A percentile compares a stretch with the other conserved stretches of the same genome.
These are phyloP conservation scores for Aegilops sharonensis DNA, from an alignment of 176 grass and related monocot species.

Conservation along the genomic window DNA sequence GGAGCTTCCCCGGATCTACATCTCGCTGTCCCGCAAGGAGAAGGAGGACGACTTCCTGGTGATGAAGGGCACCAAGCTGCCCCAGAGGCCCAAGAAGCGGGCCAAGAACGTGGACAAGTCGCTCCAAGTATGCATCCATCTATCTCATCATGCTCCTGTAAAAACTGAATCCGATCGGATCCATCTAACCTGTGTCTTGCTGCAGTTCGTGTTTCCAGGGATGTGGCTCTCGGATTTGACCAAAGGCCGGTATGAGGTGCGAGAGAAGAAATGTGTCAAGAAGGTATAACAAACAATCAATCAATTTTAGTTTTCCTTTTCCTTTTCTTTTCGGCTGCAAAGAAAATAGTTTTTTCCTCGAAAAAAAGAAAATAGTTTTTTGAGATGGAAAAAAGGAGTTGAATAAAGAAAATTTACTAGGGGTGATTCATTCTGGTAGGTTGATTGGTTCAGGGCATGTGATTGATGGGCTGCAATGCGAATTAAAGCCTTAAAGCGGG, in stretches of 20 bases:
- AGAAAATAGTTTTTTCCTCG: no score
- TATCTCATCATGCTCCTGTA: not conserved
- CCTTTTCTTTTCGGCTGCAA: not conserved
- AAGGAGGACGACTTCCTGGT: slow-evolving; percentile 88
- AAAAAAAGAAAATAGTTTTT: no score
- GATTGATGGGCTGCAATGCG: slow-evolving; percentile 3
- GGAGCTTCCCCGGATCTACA: slow-evolving; percentile 86
- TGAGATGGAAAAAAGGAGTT: not conserved
- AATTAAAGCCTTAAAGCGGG: slow-evolving; percentile 33
- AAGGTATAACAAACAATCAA: slow-evolving; percentile 51
- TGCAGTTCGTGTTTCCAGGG: slow-evolving; percentile 86
- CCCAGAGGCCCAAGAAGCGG: slow-evolving; percentile 89
- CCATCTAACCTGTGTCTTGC: slow-evolving; percentile 1
- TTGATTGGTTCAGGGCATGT: not conserved
- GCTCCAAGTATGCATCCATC: slow-evolving; percentile 52
- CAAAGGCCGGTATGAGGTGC: slow-evolving; percentile 85
- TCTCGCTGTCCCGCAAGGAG: slow-evolving; percentile 86
- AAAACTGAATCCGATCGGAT: slow-evolving; percentile 17
- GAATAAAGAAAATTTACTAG: not conserved
- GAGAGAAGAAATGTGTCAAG: slow-evolving; percentile 93
- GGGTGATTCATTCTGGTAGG: not conserved
- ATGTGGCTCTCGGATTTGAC: slow-evolving; percentile 97
- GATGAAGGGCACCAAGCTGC: slow-evolving; percentile 94
- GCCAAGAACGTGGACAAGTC: slow-evolving; percentile 85
- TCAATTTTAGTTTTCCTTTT: not conserved